Evolutionary conservation across 139 green algal genomes (phyloP), one percentile per base, ranked within the genome.

Genomic region (Tetradesmus lagerheimii): DNA sequence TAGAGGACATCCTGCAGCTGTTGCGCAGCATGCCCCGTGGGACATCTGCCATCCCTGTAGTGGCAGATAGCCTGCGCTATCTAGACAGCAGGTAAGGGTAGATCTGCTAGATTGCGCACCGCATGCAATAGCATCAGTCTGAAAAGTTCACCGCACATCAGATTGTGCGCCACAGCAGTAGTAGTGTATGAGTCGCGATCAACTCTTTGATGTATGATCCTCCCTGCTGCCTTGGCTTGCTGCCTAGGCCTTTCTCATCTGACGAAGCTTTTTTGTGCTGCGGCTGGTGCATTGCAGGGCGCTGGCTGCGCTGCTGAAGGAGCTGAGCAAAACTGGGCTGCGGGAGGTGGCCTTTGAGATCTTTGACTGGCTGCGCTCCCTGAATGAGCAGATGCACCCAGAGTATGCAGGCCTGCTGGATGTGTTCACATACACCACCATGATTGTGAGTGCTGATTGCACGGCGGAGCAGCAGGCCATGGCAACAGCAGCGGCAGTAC

Each of bases 401-500:
- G 91, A 92, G 9, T 85, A 95, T 41, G 62, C 47, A 43, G 43
- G 80, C 0, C 92, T 96, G 66, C 87, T 91, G 77, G 95, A 97
- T 37, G 93, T 96, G 4, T 97, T 94, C 89, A 93, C 92, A 23
- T 97, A 96, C 87, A 97, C 95, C 23, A 95, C 95, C 37, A 93
- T 94, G 87, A 95, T 97, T 62, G 94, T 88, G 37, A 91, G 87
- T 90, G 71, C 18, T 15, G 3, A 64, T 4, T 11, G 9, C 0
- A 14, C 1, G n/a, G 20, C 12, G 57, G 35, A 41, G 71, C 64
- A 75, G 64, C 64, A 75, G n/a, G n/a, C n/a, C n/a, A n/a, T 25
- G 71, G 39, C 38, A 82, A 23, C 37, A 11, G 37, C 37, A 45
- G 76, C 20, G 18, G 37, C 15, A 31, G 76, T 15, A 47, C 11